Evolutionary conservation across 2,329 filamentous ascomycete genomes (phyloP), one percentile per base, ranked within the genome.

Genomic region (Botryotinia globosa): DNA sequence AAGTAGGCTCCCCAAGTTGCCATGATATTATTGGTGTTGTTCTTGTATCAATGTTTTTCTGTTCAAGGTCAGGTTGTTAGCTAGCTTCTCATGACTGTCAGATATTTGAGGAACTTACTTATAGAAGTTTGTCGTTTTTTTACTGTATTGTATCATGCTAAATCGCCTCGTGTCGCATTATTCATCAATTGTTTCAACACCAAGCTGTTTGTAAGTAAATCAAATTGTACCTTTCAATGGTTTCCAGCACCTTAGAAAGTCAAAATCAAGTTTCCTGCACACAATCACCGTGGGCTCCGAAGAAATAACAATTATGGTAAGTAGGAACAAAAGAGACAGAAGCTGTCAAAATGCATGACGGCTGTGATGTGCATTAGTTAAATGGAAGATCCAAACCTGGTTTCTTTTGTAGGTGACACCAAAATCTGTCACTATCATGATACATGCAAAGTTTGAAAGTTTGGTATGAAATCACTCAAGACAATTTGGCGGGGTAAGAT

Each of bases 1-100:
- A 77, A 75, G 63, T 77, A 77, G 29, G 74, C 42, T 22, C 76
- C 76, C 76, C 76, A 77, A 39, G 76, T 76, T 59, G 76, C 72
- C 75, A 76, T 75, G 39, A 25, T 72, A n/a, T 25, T 29, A 34
- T 58, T 32, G 37, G 12, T 34, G 7, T 32, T 10, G 18, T 42
- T n/a, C 10, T 18, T 34, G 2, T 58, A 45, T 67, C 48, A 32
- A 32, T 18, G 22, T 16, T n/a, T 32, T 32, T 32, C 48, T 56
- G n/a, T 4, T 32, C 4, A 9, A 42, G 7, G 54, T 51, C 10
- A 29, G n/a, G 14, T 22, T 61, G 9, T 44, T 25, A 25, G 69
- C 8, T 29, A 34, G 25, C 5, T 34, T 51, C 29, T 9, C 16
- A n/a, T 4, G 22, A 37, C 8, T 16, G 20, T 22, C 14, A 29